Percentiles rank a stretch among this genome's conserved stretches.
Evolutionary conservation across 192 early-diverging fungal species (phyloP).

Genomic region (Phycomyces nitens): DNA sequence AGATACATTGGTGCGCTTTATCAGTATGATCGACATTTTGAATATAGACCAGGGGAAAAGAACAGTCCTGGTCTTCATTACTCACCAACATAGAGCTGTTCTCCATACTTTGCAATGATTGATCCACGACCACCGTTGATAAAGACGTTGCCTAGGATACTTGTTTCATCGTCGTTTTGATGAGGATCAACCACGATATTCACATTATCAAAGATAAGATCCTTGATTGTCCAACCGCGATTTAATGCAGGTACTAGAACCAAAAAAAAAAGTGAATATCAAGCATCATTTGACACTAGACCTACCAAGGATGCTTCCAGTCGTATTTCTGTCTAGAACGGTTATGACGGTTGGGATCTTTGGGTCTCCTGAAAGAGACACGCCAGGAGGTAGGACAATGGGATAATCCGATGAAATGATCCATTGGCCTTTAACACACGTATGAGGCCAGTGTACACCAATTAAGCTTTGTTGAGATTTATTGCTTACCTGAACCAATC

Average conservation of each 20-base stretch:
- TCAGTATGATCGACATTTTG: not conserved
- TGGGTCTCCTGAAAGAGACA: conserved; percentile 10
- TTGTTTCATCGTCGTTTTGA: conserved; percentile 5
- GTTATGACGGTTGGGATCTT: conserved; percentile 15
- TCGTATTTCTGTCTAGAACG: not conserved
- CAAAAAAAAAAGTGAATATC: not conserved
- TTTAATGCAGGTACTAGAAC: conserved; percentile 10
- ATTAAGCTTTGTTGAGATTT: too few species aligned
- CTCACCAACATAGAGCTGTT: conserved; percentile 16
- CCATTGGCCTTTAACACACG: not conserved
- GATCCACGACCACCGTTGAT: conserved; percentile 17
- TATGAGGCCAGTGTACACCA: too few species aligned
- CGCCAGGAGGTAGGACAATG: conserved; percentile 15
- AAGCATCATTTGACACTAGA: not conserved
- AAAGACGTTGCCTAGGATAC: conserved; percentile 15
- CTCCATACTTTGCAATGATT: conserved; percentile 8
- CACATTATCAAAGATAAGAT: conserved; percentile 24
- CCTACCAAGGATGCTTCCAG: conserved; percentile 20
- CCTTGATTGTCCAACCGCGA: conserved; percentile 19
- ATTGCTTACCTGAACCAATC: not conserved
- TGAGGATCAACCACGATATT: conserved; percentile 17
- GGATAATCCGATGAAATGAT: not conserved
- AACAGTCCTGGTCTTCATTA: not conserved
- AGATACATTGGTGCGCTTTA: conserved; percentile 2
- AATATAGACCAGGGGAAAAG: not conserved